Percentiles rank a stretch among this genome's conserved stretches.
phyloP scores from a whole-genome alignment of 208 protist species.

The Wallacemonas sp. region DNA sequence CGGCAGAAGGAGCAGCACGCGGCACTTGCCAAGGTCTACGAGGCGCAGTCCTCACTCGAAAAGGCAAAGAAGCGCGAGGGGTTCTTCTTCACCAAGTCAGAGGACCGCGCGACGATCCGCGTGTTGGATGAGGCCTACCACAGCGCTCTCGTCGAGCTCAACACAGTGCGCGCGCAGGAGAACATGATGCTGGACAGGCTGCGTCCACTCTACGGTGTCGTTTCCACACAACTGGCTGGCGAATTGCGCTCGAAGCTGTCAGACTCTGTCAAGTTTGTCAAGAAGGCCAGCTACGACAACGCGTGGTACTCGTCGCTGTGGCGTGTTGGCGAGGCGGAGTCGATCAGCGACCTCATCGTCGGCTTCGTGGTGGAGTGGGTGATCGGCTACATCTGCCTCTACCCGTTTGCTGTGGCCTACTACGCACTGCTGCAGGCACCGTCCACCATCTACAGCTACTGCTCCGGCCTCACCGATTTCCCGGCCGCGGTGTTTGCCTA shows the following conservation, averaged over 20 bases:
- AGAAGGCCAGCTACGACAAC: slow-evolving; percentile 79
- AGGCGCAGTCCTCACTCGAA: slow-evolving; percentile 42
- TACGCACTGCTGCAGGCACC: slow-evolving; percentile 83
- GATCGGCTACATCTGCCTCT: slow-evolving; percentile 72
- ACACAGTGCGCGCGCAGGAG: slow-evolving; percentile 58
- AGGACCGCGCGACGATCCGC: slow-evolving; percentile 72
- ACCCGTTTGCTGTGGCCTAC: slow-evolving; percentile 83
- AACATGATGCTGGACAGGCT: slow-evolving; percentile 72
- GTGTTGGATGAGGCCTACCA: slow-evolving; percentile 75
- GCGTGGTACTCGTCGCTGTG: slow-evolving; percentile 85
- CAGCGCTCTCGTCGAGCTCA: slow-evolving; percentile 40
- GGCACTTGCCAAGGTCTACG: slow-evolving; percentile 41
- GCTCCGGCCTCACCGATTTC: slow-evolving; percentile 54
- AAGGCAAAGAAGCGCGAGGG: slow-evolving; percentile 49
- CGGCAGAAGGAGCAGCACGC: slow-evolving; percentile 33
- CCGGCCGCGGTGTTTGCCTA: slow-evolving; percentile 63
- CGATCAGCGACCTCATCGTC: slow-evolving; percentile 75
- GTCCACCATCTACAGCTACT: slow-evolving; percentile 79
- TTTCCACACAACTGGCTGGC: slow-evolving; percentile 72
- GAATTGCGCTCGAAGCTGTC: slow-evolving; percentile 75
- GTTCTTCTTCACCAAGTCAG: slow-evolving; percentile 62
- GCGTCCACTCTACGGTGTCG: slow-evolving; percentile 86
- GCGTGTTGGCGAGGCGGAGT: slow-evolving; percentile 60
- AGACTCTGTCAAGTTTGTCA: slow-evolving; percentile 48
- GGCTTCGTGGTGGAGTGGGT: slow-evolving; percentile 86